These are phyloP conservation scores for Trichaptum fuscoviolaceum DNA, from an alignment of 768 basidiomycete genomes.

Conservation along the genomic window DNA sequence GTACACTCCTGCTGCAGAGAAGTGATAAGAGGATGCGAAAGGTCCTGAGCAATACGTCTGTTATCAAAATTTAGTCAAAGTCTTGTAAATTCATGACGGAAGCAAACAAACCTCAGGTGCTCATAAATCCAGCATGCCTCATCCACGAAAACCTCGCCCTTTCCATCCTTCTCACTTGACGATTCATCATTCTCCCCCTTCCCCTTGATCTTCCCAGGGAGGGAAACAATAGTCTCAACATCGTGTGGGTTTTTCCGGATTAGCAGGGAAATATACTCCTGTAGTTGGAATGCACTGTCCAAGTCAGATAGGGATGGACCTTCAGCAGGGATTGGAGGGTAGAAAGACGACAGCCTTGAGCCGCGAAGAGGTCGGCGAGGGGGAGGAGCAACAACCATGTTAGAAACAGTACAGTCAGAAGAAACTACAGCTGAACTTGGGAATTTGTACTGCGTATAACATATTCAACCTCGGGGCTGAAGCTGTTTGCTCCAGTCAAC, in stretches of 20 bases:
- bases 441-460: too few relatives aligned
- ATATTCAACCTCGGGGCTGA: too few relatives aligned
- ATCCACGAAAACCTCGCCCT: conserved; percentile 59
- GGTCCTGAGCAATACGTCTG: conserved; percentile 84
- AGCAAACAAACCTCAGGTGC: conserved; percentile 41
- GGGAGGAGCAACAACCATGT: neutral
- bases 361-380: conserved; percentile 56
- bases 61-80: conserved; percentile 12
- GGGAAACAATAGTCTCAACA: conserved; percentile 70
- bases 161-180: conserved; percentile 26
- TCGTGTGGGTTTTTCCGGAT: conserved; percentile 86
- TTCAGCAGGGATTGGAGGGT: conserved; percentile 39
- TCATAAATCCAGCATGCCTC: conserved; percentile 83
- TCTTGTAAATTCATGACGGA: conserved; percentile 23
- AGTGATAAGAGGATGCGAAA: conserved; percentile 80
- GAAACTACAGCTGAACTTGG: too few relatives aligned
- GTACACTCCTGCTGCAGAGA: conserved; percentile 86
- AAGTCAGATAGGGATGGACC: conserved; percentile 47
- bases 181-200: conserved; percentile 25
- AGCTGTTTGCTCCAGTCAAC: too few relatives aligned
- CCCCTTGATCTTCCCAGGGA: conserved; percentile 53
- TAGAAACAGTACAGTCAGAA: neutral
- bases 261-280: conserved; percentile 89
- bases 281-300: conserved; percentile 90
- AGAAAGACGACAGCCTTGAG: conserved; percentile 74